Evolutionary conservation across 768 basidiomycete species (phyloP), one percentile per base, ranked within the genome.

Genomic region (Lepiota brunneoincarnata): DNA sequence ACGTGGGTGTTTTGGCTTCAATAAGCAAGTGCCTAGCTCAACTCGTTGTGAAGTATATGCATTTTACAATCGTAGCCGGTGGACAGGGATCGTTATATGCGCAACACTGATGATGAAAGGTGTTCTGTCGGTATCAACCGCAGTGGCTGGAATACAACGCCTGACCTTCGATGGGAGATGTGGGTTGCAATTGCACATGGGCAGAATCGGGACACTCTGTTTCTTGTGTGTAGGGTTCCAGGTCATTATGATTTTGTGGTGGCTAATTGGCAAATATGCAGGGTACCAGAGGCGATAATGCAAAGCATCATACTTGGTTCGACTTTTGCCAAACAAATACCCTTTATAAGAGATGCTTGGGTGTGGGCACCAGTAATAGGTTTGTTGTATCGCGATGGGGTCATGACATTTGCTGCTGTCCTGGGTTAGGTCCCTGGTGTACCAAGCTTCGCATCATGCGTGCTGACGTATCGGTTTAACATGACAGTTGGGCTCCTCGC

Each of bases 381-480:
- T 7, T 17, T 53, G 11, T 20, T 53, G 4, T 53, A 53, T 37
- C 42, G 51, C 3, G 51, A 53, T 20, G 51, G 42, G 6, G 9
- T 45, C 17, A 1, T 44, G 15, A 44, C 41, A 36, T 53, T 45
- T 20, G 23, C 7, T 24, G 51, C 51, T 28, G 24, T 52, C 23
- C 17, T 44, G 23, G 41, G 51, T 52, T 9, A 3, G 51, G 20
- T 44, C 21, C 20, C n/a, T 15, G 15, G 17, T 28, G 17, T n/a
- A 6, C 28, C 11, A 12, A 3, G 24, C 0, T 18, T 1, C 11
- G 15, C 10, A 23, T 51, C n/a, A 14, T 38, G 3, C 1, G n/a
- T 15, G 31, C 35, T 20, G 9, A 17, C 3, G 5, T 18, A 9
- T 26, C 10, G 2, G 31, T 28, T 23, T 36, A 23, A 24, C 44